Evolutionary conservation across 352 stramenopile genomes (phyloP).

Genomic region (Thalassiosira livingstoniorum): DNA sequence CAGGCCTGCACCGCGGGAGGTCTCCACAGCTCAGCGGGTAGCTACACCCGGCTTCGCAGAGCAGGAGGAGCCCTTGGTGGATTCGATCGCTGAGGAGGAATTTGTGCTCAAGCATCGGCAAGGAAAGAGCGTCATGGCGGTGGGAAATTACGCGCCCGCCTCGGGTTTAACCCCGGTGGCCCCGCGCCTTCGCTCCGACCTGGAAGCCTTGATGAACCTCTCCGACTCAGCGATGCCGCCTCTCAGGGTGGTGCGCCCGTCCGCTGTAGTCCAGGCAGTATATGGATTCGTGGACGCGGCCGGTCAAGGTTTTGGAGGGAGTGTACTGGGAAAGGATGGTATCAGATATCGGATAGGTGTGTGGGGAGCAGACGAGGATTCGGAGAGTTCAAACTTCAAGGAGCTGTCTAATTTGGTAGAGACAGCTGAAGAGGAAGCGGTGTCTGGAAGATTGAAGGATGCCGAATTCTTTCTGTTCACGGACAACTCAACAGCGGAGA

Average conservation of each 20-base stretch:
- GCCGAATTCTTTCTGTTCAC: conserved; percentile 72
- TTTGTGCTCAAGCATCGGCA: neutral
- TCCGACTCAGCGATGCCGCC: conserved; percentile 1
- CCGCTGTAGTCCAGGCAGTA: neutral
- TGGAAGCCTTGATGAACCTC: conserved; percentile 33
- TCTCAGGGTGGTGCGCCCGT: neutral
- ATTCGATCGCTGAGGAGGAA: neutral
- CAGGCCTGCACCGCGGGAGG: too few species aligned
- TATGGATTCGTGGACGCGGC: conserved; percentile 62
- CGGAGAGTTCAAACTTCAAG: conserved; percentile 58
- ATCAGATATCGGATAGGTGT: conserved; percentile 23
- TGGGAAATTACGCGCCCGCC: neutral
- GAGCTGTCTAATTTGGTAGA: conserved; percentile 57
- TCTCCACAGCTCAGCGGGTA: too few species aligned
- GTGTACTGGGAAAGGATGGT: neutral
- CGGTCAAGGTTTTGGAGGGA: conserved; percentile 35
- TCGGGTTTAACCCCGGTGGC: conserved; percentile 29
- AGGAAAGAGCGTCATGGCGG: neutral
- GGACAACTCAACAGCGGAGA: conserved; percentile 65
- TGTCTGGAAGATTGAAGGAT: conserved; percentile 4
- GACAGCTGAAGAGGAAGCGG: conserved; percentile 34
- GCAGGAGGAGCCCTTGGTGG: neutral
- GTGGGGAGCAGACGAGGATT: conserved; percentile 25
- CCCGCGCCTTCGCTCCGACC: conserved; percentile 45
- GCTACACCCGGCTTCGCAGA: too few species aligned